Conservation (phyloP, 176 grass and related monocot genomes). For the Coix lacrymajobi region DNA sequence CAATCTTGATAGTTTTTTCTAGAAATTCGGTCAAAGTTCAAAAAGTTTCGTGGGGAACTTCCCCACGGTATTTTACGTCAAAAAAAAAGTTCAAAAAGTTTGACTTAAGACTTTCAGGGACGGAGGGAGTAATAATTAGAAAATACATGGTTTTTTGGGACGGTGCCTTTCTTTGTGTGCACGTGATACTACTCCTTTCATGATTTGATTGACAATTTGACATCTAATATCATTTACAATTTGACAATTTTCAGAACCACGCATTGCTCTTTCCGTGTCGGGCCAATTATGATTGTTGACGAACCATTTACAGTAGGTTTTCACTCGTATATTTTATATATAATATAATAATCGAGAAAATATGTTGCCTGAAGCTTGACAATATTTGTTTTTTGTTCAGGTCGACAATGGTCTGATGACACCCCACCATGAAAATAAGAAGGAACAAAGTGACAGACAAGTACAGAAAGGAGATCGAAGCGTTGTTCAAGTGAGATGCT, state of each 20-base stretch:
- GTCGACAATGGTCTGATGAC: conserved; percentile 93
- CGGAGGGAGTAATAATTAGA: neutral
- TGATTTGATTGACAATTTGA: neutral
- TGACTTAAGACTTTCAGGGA: too few relatives aligned
- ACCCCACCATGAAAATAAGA: conserved; percentile 87
- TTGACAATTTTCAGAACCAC: conserved; percentile 44
- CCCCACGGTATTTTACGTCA: too few relatives aligned
- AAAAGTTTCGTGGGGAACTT: too few relatives aligned
- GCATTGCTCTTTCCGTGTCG: conserved; percentile 63
- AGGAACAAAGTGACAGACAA: conserved; percentile 60
- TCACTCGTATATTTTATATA: neutral
- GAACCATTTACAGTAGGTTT: conserved; percentile 75
- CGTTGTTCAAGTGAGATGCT: conserved; percentile 51
- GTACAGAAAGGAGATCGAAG: conserved; percentile 56
- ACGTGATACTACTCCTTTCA: neutral
- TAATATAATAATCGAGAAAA: neutral
- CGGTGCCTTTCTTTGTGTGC: neutral
- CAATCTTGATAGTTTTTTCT: too few relatives aligned
- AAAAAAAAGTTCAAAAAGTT: too few relatives aligned
- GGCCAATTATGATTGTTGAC: conserved; percentile 63
- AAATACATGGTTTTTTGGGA: neutral
- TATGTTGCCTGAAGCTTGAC: neutral
- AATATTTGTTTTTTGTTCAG: conserved; percentile 29
- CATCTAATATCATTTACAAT: neutral
- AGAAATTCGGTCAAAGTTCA: too few relatives aligned